Conservation (phyloP, 768 basidiomycete species). For the Brasilioporus rufonigricans region DNA sequence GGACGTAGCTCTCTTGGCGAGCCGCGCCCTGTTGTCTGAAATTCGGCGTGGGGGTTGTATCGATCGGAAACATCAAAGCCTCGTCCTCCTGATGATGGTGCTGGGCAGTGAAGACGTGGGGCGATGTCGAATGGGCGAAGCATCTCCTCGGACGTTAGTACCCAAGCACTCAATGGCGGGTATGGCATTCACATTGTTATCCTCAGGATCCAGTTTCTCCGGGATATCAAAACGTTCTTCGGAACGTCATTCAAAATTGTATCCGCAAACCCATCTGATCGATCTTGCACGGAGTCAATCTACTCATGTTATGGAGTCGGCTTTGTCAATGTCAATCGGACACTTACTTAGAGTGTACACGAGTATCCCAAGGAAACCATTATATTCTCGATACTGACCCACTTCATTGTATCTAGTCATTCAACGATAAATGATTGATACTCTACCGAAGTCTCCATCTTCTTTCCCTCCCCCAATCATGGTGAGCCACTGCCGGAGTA, state of each 20-base stretch:
- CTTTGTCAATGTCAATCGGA: slow-evolving; percentile 84
- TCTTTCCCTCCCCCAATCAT: slow-evolving; percentile 59
- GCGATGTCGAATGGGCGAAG: slow-evolving; percentile 80
- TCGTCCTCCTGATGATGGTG: slow-evolving; percentile 88
- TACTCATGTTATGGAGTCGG: slow-evolving; percentile 93
- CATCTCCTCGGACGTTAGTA: slow-evolving; percentile 78
- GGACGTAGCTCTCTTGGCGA: slow-evolving; percentile 83
- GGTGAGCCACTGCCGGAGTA: slow-evolving; percentile 70
- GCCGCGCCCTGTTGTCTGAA: slow-evolving; percentile 75
- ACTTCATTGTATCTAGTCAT: background rate
- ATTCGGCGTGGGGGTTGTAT: slow-evolving; percentile 85
- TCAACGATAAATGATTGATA: slow-evolving; percentile 78
- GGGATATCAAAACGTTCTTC: slow-evolving; percentile 79
- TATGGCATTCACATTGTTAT: slow-evolving; percentile 2
- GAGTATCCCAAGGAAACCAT: background rate
- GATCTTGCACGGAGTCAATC: slow-evolving; percentile 57
- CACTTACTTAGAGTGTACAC: slow-evolving; percentile 49
- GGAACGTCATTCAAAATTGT: slow-evolving; percentile 93
- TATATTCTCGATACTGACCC: background rate
- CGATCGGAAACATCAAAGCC: slow-evolving; percentile 82
- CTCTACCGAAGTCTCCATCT: slow-evolving; percentile 67
- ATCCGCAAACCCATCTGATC: slow-evolving; percentile 51
- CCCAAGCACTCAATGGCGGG: background rate
- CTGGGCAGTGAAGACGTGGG: slow-evolving; percentile 98
- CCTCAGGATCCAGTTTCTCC: slow-evolving; percentile 83